Conservation (phyloP, 2,329 filamentous ascomycete genomes). For the Claviceps pusilla region DNA sequence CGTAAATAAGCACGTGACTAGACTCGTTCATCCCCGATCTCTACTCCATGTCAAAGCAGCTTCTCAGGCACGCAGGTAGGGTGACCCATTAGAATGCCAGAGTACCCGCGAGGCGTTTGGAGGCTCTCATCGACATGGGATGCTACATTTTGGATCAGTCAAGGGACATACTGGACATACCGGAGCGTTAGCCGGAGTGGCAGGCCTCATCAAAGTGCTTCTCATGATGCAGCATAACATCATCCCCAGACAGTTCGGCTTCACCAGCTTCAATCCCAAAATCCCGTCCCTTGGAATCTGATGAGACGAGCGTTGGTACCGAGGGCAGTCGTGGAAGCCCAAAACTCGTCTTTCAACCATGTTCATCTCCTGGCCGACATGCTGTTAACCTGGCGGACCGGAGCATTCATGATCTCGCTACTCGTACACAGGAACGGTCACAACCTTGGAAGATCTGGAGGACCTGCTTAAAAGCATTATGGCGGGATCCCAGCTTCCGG, state of each 20-base stretch:
- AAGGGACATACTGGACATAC: slow-evolving; percentile 51
- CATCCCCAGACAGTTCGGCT: slow-evolving; percentile 19
- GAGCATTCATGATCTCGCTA: background rate
- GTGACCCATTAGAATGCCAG: slow-evolving; percentile 67
- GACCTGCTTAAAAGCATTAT: slow-evolving; percentile 9
- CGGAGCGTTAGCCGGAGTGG: slow-evolving; percentile 23
- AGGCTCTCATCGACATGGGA: slow-evolving; percentile 3
- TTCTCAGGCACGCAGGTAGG: slow-evolving; percentile 31
- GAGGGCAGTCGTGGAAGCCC: background rate
- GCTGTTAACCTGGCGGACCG: background rate
- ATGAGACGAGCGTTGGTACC: slow-evolving; percentile 21
- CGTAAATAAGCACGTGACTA: too few relatives aligned
- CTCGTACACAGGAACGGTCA: background rate
- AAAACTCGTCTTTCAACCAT: background rate
- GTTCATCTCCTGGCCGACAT: background rate
- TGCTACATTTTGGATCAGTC: slow-evolving; percentile 20
- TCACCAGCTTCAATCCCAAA: slow-evolving; percentile 14
- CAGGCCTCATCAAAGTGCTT: slow-evolving; percentile 17
- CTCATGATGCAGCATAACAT: slow-evolving; percentile 15
- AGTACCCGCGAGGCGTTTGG: slow-evolving; percentile 38
- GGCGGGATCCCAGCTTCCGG: background rate
- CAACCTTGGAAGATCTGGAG: slow-evolving; percentile 8
- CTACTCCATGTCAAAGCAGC: too few relatives aligned
- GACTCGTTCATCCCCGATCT: too few relatives aligned
- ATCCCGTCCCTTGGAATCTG: slow-evolving; percentile 17